These are phyloP conservation scores for Globisporangium iwayamae DNA, from an alignment of 352 stramenopile species.

Conservation along the genomic window DNA sequence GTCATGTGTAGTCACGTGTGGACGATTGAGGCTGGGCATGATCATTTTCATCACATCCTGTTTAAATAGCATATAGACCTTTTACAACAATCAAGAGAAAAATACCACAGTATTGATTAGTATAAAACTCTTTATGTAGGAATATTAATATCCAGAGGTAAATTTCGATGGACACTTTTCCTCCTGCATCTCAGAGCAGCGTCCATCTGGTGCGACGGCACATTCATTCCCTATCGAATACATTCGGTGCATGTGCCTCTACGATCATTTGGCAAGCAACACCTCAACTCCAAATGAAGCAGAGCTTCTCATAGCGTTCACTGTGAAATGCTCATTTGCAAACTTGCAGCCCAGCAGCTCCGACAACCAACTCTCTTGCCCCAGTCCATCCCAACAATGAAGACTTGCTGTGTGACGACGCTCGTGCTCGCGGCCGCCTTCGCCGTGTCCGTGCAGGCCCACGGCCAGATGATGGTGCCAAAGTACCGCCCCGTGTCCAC, in stretches of 20 bases:
- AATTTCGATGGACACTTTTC: constrained; percentile 9
- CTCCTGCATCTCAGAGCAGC: constrained; percentile 24
- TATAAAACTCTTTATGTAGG: neutral
- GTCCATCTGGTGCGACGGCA: constrained; percentile 21
- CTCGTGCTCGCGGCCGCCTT: constrained; percentile 35
- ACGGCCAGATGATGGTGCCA: constrained; percentile 6
- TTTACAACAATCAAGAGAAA: neutral
- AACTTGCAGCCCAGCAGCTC: neutral
- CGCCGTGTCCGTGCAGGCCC: constrained; percentile 35
- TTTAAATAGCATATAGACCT: neutral
- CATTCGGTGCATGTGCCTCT: too few relatives aligned
- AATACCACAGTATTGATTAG: too few relatives aligned
- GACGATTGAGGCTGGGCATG: neutral
- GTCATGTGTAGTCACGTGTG: too few relatives aligned
- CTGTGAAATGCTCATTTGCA: neutral
- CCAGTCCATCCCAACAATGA: constrained; percentile 13
- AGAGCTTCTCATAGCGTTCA: neutral
- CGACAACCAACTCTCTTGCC: neutral
- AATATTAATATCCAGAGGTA: neutral
- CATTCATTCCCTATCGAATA: constrained; percentile 26
- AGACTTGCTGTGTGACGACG: constrained; percentile 31
- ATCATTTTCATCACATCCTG: neutral
- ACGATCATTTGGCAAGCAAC: constrained; percentile 21
- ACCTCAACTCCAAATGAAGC: neutral
- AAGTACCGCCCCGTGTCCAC: constrained; percentile 6